Evolutionary conservation across 768 basidiomycete species (phyloP), one percentile per base, ranked within the genome.

Genomic region (Suillus americanus): DNA sequence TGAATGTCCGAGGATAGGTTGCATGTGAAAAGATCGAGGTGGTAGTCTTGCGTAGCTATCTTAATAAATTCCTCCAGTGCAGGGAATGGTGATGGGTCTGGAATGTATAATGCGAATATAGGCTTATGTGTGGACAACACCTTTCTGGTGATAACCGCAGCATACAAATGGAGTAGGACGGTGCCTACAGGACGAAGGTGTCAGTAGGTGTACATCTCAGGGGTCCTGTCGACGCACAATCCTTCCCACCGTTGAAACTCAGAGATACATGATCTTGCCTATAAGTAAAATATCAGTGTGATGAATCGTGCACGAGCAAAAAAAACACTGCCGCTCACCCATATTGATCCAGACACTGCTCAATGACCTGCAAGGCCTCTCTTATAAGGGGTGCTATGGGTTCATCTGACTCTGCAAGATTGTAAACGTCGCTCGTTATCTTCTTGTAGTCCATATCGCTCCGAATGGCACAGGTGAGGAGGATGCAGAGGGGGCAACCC

Each of bases 201-300:
- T 69, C 13, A 68, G 61, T 46, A 38, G 28, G 33, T 45, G 48
- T 7, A 25, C n/a, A 41, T 16, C 12, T 10, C 13, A 40, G 4
- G 33, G 33, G 40, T 46, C 38, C 8, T 28, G n/a, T 16, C 33
- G 16, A 81, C 89, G 70, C 71, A 97, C 97, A 99, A 73, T 99
- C 97, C 76, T 99, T 99, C 61, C 97, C 97, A 12, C 97, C 97
- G 69, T 99, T 99, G 80, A 98, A 99, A 77, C 95, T 97, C 65
- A 99, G 82, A 3, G 95, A 90, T 5, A 95, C 79, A 62, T 83
- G 80, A 41, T 89, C 86, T 71, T 85, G 82, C 59, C 94, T 92
- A 75, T 64, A 61, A 43, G 65, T 40, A 5, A 28, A 50, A 28
- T 67, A 46, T 66, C 68, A 62, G 56, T 54, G 30, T 54, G 30